These are phyloP conservation scores for Solanum pennellii DNA, from an alignment of 257 asterid species.

Conservation along the genomic window DNA sequence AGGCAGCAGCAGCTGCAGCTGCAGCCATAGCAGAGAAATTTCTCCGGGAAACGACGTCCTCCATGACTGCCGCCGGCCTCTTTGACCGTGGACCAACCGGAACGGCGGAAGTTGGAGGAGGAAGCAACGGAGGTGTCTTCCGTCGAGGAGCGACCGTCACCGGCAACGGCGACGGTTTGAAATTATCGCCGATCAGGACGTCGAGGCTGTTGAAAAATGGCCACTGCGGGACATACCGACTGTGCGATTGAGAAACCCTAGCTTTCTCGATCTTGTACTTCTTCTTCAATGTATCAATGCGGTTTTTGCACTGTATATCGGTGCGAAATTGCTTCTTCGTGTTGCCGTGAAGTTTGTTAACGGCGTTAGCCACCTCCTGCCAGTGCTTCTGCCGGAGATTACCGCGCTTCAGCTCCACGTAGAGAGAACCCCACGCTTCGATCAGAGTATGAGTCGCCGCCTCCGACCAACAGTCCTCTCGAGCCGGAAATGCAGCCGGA, in stretches of 20 bases:
- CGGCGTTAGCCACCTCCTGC: constrained; percentile 87
- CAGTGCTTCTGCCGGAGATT: constrained; percentile 88
- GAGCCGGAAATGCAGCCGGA: constrained; percentile 32
- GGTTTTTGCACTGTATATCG: constrained; percentile 87
- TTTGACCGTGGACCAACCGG: constrained; percentile 86
- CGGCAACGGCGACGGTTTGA: constrained; percentile 14
- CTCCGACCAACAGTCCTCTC: constrained; percentile 92
- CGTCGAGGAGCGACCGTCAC: constrained; percentile 21
- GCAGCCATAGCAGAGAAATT: constrained; percentile 69
- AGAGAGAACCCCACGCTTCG: constrained; percentile 75
- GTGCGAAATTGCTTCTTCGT: constrained; percentile 57
- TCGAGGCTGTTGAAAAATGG: constrained; percentile 57
- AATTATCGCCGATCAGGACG: constrained; percentile 53
- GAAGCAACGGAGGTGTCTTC: constrained; percentile 11
- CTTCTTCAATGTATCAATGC: constrained; percentile 87
- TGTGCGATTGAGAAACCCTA: constrained; percentile 40
- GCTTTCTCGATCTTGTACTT: constrained; percentile 79
- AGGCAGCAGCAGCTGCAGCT: constrained; percentile 53
- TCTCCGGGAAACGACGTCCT: constrained; percentile 27
- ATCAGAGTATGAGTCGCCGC: constrained; percentile 69
- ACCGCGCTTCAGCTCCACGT: constrained; percentile 66
- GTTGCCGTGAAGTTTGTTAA: constrained; percentile 64
- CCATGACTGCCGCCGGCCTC: constrained; percentile 38
- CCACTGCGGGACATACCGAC: constrained; percentile 58
- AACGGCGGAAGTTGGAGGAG: constrained; percentile 49